Percentiles rank a stretch among this genome's conserved stretches.
Evolutionary conservation across 2,329 filamentous ascomycete genomes (phyloP).

Genomic region (Diaporthe destruens): DNA sequence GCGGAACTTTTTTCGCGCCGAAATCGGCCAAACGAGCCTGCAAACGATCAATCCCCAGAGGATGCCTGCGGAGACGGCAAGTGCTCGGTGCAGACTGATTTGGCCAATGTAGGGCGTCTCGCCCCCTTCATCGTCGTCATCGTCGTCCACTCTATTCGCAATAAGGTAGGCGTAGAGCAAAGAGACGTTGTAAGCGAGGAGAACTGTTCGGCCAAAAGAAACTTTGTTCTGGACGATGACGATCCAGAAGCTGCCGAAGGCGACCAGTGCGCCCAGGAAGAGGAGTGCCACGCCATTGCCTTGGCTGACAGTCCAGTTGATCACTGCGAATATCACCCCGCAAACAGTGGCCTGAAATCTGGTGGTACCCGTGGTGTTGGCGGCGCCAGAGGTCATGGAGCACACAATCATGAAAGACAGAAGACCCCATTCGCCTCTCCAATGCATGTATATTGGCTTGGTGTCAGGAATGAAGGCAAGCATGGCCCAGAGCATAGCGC

Average conservation of each 20-base stretch:
- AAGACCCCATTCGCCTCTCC: constrained; percentile 96
- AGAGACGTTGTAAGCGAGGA: constrained; percentile 96
- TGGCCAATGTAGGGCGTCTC: constrained; percentile 85
- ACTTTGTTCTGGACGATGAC: constrained; percentile 87
- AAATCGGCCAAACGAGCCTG: constrained; percentile 92
- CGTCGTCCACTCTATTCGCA: constrained; percentile 81
- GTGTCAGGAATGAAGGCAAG: constrained; percentile 87
- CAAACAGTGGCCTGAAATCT: constrained; percentile 89
- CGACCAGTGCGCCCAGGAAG: constrained; percentile 84
- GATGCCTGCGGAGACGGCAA: constrained; percentile 87
- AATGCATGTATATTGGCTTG: constrained; percentile 83
- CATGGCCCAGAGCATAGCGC: constrained; percentile 88
- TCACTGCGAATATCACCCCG: constrained; percentile 80
- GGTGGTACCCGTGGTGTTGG: constrained; percentile 90
- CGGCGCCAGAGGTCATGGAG: constrained; percentile 96
- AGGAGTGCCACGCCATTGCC: constrained; percentile 83
- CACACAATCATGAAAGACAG: constrained; percentile 98
- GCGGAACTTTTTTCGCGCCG: constrained; percentile 87
- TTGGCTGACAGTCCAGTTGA: constrained; percentile 81
- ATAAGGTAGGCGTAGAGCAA: constrained; percentile 95
- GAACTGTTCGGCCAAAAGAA: constrained; percentile 91
- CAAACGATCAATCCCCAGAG: constrained; percentile 94
- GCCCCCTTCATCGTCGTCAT: constrained; percentile 90
- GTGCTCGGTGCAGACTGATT: constrained; percentile 88
- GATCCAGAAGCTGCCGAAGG: constrained; percentile 88